These are phyloP conservation scores for Aureobasidium sp. DNA, from an alignment of 2,329 filamentous ascomycete genomes.

Conservation along the genomic window DNA sequence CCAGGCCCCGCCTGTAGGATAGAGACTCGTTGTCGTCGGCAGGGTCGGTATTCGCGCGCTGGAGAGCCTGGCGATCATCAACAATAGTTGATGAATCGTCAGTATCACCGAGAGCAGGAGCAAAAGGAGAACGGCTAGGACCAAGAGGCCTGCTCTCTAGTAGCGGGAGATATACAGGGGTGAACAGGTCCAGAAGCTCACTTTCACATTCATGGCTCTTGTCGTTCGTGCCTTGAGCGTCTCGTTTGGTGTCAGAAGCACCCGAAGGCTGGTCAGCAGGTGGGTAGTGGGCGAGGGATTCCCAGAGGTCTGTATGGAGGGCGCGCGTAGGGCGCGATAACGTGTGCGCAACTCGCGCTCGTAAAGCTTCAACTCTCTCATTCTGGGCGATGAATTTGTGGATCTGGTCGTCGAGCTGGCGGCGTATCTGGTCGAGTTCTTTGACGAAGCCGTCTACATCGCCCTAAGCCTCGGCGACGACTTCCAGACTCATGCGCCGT, in stretches of 20 bases:
- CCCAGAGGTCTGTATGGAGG: not conserved
- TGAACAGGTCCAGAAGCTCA: slow-evolving; percentile 32
- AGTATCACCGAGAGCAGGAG: slow-evolving; percentile 19
- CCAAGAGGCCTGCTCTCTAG: slow-evolving; percentile 23
- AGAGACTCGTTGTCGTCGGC: slow-evolving; percentile 12
- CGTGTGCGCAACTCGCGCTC: slow-evolving; percentile 28
- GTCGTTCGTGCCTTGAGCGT: not conserved
- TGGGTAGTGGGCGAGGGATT: not conserved
- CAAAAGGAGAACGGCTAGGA: slow-evolving; percentile 24
- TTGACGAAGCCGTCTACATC: slow-evolving; percentile 23
- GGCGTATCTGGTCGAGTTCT: slow-evolving; percentile 30
- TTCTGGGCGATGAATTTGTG: slow-evolving; percentile 34
- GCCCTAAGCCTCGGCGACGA: slow-evolving; percentile 19
- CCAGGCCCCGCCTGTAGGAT: slow-evolving; percentile 22
- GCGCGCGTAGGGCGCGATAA: slow-evolving; percentile 8
- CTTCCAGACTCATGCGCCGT: slow-evolving; percentile 17
- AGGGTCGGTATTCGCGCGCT: slow-evolving; percentile 27
- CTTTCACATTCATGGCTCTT: slow-evolving; percentile 24
- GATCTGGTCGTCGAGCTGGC: slow-evolving; percentile 32
- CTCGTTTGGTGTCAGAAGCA: not conserved
- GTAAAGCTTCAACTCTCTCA: slow-evolving; percentile 31
- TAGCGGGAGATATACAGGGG: slow-evolving; percentile 29
- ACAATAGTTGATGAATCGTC: not conserved
- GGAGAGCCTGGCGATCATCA: slow-evolving; percentile 15
- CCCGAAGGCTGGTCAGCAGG: not conserved